Evolutionary conservation across 768 basidiomycete species (phyloP).

Genomic region (Trametes sanguinea): DNA sequence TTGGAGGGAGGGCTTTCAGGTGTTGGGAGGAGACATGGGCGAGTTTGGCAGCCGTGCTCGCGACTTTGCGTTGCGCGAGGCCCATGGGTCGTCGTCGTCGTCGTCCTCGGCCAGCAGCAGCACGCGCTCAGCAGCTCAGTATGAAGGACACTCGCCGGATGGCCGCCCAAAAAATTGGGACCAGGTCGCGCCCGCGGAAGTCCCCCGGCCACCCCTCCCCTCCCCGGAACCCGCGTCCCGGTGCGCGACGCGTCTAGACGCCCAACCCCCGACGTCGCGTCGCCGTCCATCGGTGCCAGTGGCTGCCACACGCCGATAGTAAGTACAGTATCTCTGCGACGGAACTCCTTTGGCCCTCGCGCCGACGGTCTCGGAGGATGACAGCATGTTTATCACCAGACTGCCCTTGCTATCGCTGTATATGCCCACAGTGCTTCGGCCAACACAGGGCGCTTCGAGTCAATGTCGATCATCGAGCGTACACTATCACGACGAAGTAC

Average conservation of each 20-base stretch:
- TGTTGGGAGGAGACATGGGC: slow-evolving; percentile 57
- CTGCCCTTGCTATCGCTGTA: too few relatives aligned
- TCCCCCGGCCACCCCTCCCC: slow-evolving; percentile 12
- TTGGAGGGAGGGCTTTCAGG: slow-evolving; percentile 61
- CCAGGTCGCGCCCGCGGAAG: slow-evolving; percentile 15
- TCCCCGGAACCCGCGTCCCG: slow-evolving; percentile 1
- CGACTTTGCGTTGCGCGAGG: slow-evolving; percentile 58
- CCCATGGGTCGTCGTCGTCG: slow-evolving; percentile 44
- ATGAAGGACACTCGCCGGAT: background rate
- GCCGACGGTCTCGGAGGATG: background rate
- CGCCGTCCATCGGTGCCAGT: too few relatives aligned
- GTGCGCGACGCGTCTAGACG: background rate
- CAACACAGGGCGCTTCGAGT: background rate
- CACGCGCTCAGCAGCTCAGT: slow-evolving; percentile 19
- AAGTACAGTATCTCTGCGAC: too few relatives aligned
- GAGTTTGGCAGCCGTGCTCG: slow-evolving; percentile 48
- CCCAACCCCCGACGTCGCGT: too few relatives aligned
- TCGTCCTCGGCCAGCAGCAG: slow-evolving; percentile 28
- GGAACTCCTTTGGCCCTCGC: background rate
- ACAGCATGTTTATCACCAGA: background rate
- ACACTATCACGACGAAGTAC: too few relatives aligned
- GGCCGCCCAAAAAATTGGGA: slow-evolving; percentile 21
- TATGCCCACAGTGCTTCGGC: background rate
- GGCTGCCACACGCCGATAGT: too few relatives aligned
- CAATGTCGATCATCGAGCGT: too few relatives aligned